phyloP scores from a whole-genome alignment of 805 yeast genomes.

The Starmerella apis region DNA sequence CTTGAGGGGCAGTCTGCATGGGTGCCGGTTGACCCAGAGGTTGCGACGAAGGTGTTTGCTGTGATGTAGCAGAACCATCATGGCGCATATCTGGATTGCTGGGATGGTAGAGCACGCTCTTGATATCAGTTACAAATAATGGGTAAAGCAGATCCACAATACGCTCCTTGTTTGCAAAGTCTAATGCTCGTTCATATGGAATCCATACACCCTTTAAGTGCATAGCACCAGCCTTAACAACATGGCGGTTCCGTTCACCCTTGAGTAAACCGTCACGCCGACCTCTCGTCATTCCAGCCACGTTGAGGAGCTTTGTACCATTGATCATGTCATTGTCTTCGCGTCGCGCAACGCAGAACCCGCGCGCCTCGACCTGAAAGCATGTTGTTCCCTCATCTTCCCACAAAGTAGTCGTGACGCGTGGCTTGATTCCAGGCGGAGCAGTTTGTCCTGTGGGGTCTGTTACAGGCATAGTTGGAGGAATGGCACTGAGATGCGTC shows the following conservation, averaged over 20 bases:
- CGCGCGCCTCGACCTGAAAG: conserved; percentile 75
- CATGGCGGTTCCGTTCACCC: conserved; percentile 65
- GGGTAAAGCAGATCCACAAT: conserved; percentile 58
- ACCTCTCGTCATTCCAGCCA: conserved; percentile 80
- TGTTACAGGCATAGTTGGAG: conserved; percentile 28
- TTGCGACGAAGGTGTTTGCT: conserved; percentile 4
- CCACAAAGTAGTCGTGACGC: conserved; percentile 81
- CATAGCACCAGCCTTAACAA: conserved; percentile 79
- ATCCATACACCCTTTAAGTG: conserved; percentile 86
- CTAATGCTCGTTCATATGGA: conserved; percentile 71
- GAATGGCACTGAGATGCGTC: conserved; percentile 22
- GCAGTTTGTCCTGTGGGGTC: conserved; percentile 35
- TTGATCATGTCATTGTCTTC: conserved; percentile 79
- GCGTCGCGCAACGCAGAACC: conserved; percentile 69
- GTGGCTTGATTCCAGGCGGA: conserved; percentile 39
- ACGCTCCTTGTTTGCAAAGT: conserved; percentile 72
- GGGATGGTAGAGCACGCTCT: conserved; percentile 34
- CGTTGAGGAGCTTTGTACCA: conserved; percentile 73
- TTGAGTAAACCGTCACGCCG: conserved; percentile 75
- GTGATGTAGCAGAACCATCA: not conserved
- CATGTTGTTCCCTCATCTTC: conserved; percentile 78
- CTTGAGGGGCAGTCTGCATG: conserved; percentile 18
- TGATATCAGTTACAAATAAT: conserved; percentile 63
- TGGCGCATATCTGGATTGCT: conserved; percentile 14
- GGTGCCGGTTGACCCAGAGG: conserved; percentile 17